Evolutionary conservation across 148 eudicot genomes (phyloP).

Genomic region (Chenopodium formosanum): DNA sequence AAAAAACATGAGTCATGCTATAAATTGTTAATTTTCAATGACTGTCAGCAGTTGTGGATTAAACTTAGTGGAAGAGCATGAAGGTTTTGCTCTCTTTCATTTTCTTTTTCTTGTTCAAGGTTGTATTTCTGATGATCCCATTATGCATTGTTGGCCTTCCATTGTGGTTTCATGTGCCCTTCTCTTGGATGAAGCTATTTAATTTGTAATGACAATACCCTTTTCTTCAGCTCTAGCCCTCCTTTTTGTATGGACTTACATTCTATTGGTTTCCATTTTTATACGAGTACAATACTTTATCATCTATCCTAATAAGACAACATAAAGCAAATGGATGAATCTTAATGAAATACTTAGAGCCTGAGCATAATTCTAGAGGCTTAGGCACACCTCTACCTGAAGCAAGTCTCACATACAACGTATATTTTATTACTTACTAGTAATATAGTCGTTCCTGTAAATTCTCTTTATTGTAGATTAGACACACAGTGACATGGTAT

Average conservation of each 20-base stretch:
- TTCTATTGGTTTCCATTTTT: neutral
- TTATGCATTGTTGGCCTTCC: neutral
- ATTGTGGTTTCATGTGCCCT: neutral
- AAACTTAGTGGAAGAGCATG: neutral
- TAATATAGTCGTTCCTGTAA: too few species aligned
- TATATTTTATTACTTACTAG: too few species aligned
- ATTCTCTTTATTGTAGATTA: too few species aligned
- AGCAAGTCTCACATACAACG: neutral
- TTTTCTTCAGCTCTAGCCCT: neutral
- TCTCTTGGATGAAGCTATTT: neutral
- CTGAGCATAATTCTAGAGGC: neutral
- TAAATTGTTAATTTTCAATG: neutral
- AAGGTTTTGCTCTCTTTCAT: neutral
- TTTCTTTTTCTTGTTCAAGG: neutral
- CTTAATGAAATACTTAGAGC: neutral
- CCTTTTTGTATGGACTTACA: neutral
- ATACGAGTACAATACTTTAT: neutral
- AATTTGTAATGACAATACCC: neutral
- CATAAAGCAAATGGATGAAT: neutral
- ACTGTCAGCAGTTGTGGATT: neutral
- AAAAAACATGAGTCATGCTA: neutral
- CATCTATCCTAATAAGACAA: neutral
- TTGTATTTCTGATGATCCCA: neutral
- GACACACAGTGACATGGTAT: too few species aligned
- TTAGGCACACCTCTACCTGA: neutral